These are phyloP conservation scores for Hortaea sp. DNA, from an alignment of 2,329 filamentous ascomycete genomes.

Conservation along the genomic window DNA sequence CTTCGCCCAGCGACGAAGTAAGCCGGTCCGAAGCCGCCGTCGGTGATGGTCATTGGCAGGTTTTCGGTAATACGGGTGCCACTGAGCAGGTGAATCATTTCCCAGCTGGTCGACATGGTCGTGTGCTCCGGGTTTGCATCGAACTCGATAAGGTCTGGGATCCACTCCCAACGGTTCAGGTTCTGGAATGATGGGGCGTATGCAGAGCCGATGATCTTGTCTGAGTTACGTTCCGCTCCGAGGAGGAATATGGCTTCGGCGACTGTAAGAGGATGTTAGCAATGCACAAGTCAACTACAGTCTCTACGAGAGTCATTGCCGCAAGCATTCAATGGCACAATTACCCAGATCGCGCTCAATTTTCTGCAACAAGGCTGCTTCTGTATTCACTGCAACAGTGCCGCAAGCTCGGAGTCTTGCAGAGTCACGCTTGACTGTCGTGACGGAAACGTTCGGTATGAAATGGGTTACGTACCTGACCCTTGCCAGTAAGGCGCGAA, in stretches of 20 bases:
- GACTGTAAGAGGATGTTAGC: constrained; percentile 44
- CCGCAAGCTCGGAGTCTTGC: background rate
- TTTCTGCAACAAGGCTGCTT: no score
- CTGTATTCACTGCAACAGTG: no score
- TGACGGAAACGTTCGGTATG: background rate
- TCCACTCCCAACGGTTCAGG: constrained; percentile 22
- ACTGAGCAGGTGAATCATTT: constrained; percentile 32
- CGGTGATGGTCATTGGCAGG: constrained; percentile 29
- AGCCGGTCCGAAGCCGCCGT: constrained; percentile 29
- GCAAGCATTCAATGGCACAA: no score
- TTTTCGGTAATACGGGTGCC: constrained; percentile 36
- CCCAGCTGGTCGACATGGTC: constrained; percentile 21
- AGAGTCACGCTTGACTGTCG: no score
- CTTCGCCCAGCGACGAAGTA: constrained; percentile 38
- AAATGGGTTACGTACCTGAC: background rate
- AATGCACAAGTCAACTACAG: no score
- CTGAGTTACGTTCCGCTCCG: constrained; percentile 55
- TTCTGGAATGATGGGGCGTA: constrained; percentile 31
- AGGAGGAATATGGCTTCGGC: constrained; percentile 57
- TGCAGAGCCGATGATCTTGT: constrained; percentile 45
- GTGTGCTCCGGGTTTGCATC: constrained; percentile 28
- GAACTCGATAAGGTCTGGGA: constrained; percentile 31
- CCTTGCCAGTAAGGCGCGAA: background rate
- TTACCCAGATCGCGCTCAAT: no score
- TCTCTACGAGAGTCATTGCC: no score